Conservation (phyloP, 2,329 filamentous ascomycete species). For the Aulographum hederae region DNA sequence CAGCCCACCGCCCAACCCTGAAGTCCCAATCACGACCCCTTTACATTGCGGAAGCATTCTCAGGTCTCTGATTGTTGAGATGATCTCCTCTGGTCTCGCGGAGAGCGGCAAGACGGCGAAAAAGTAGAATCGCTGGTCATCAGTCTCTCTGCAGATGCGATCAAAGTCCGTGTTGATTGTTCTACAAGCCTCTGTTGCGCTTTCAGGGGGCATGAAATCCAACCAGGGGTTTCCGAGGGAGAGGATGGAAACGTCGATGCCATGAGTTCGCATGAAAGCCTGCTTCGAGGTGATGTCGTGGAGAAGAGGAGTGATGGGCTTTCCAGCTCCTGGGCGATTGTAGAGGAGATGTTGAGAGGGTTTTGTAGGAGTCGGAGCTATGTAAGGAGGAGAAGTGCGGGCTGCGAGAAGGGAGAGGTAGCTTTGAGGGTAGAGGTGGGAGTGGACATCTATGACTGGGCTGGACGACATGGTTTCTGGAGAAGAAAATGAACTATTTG, state of each 20-base stretch:
- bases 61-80: slow-evolving; percentile 46
- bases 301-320: slow-evolving; percentile 71
- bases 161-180: slow-evolving; percentile 66
- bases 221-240: slow-evolving; percentile 90
- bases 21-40: slow-evolving; percentile 78
- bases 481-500: too few species aligned
- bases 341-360: slow-evolving; percentile 39
- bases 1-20: slow-evolving; percentile 59
- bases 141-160: slow-evolving; percentile 45
- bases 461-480: too few species aligned
- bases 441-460: slow-evolving; percentile 40
- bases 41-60: slow-evolving; percentile 46
- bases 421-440: slow-evolving; percentile 42
- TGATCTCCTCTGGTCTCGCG: slow-evolving; percentile 37
- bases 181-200: slow-evolving; percentile 44
- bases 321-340: slow-evolving; percentile 43
- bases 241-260: slow-evolving; percentile 67
- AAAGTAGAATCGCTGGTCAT: slow-evolving; percentile 50
- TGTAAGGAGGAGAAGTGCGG: slow-evolving; percentile 32
- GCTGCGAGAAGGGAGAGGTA: slow-evolving; percentile 39
- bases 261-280: slow-evolving; percentile 71
- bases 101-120: slow-evolving; percentile 70
- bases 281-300: slow-evolving; percentile 65
- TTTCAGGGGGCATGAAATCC: slow-evolving; percentile 51
- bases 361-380: slow-evolving; percentile 47